A percentile compares a stretch with the other conserved stretches of the same genome.
These are phyloP conservation scores for Beauveria scarabaeidicola DNA, from an alignment of 2,329 filamentous ascomycete species.

Conservation along the genomic window DNA sequence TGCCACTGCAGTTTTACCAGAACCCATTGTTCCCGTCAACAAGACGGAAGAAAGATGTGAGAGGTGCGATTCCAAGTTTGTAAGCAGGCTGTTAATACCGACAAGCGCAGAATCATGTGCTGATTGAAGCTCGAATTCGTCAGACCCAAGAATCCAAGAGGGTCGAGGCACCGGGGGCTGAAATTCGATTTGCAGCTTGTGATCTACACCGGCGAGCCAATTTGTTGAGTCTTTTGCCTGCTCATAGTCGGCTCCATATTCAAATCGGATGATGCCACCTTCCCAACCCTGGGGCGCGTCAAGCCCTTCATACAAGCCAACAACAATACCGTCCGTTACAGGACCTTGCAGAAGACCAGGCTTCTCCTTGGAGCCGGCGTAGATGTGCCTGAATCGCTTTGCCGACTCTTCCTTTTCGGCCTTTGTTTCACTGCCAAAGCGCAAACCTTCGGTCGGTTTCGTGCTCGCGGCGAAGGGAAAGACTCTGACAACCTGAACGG, in stretches of 20 bases:
- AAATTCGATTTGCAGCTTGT: conserved; percentile 65
- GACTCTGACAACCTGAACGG: conserved; percentile 61
- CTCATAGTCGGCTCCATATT: conserved; percentile 37
- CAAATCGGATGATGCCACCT: conserved; percentile 75
- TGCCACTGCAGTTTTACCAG: conserved; percentile 79
- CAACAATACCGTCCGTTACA: conserved; percentile 77
- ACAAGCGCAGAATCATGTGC: conserved; percentile 57
- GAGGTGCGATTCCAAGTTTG: conserved; percentile 65
- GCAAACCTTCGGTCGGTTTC: conserved; percentile 58
- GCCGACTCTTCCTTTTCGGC: conserved; percentile 70
- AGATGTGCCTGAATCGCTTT: conserved; percentile 63
- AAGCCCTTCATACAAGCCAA: conserved; percentile 51
- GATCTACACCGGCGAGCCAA: conserved; percentile 75
- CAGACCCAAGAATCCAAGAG: conserved; percentile 39
- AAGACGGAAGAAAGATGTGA: conserved; percentile 83
- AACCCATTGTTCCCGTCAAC: conserved; percentile 78
- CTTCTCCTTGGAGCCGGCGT: conserved; percentile 45
- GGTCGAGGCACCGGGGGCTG: conserved; percentile 65
- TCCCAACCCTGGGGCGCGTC: conserved; percentile 58
- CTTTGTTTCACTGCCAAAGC: conserved; percentile 81
- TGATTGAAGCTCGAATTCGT: conserved; percentile 46
- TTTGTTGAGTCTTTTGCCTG: conserved; percentile 39
- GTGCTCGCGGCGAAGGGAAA: conserved; percentile 63
- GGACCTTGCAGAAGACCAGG: conserved; percentile 71
- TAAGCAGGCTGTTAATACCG: conserved; percentile 71